These are phyloP conservation scores for Earliella scabrosa DNA, from an alignment of 1,284 basidiomycete genomes.

Conservation along the genomic window DNA sequence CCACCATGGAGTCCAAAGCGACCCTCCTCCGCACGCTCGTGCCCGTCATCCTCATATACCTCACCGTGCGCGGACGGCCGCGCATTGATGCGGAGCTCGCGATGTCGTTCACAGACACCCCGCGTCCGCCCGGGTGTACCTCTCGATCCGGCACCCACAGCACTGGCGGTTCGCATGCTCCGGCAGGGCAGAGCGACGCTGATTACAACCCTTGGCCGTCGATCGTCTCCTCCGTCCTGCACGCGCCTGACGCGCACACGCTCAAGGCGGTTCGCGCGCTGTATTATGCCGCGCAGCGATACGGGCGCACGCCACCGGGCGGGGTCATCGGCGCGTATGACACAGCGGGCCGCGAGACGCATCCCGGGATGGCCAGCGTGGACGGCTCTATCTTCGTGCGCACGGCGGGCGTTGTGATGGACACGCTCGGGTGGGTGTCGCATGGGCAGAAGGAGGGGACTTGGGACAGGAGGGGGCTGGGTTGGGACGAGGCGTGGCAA, in stretches of 20 bases:
- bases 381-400: slow-evolving; percentile 71
- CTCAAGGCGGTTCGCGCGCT: slow-evolving; percentile 63
- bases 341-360: slow-evolving; percentile 41
- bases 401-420: slow-evolving; percentile 64
- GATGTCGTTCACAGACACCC: slow-evolving; percentile 55
- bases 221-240: slow-evolving; percentile 54
- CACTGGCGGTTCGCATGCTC: no score
- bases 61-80: slow-evolving; percentile 61
- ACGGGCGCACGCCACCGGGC: slow-evolving; percentile 49
- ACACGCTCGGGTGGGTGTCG: slow-evolving; percentile 64
- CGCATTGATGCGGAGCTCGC: slow-evolving; percentile 56
- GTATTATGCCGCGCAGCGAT: slow-evolving; percentile 52
- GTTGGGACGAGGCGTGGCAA: slow-evolving; percentile 72
- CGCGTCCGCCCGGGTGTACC: slow-evolving; percentile 45
- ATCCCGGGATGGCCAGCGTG: slow-evolving; percentile 47
- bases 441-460: slow-evolving; percentile 47
- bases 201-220: slow-evolving; percentile 62
- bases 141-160: no score
- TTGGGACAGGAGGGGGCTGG: slow-evolving; percentile 68
- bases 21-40: slow-evolving; percentile 54
- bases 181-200: slow-evolving; percentile 36
- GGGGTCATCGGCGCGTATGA: slow-evolving; percentile 50
- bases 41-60: slow-evolving; percentile 46
- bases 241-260: slow-evolving; percentile 65
- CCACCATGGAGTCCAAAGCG: slow-evolving; percentile 44